These are phyloP conservation scores for Claviceps paspali DNA, from an alignment of 2,329 filamentous ascomycete genomes.

Conservation along the genomic window DNA sequence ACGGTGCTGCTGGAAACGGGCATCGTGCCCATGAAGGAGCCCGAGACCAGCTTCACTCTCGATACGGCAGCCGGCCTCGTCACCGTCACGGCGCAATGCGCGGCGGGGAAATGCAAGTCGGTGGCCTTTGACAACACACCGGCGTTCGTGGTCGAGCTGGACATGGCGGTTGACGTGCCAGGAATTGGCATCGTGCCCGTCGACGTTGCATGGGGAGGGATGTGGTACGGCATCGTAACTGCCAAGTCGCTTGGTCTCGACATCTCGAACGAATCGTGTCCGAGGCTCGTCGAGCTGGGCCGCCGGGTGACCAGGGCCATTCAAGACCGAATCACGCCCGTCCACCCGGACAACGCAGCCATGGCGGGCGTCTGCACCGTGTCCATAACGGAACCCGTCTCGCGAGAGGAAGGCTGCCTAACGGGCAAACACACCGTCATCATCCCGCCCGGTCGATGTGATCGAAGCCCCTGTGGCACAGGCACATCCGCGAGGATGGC, in stretches of 20 bases:
- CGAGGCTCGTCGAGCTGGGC: constrained; percentile 24
- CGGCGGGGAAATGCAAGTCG: constrained; percentile 25
- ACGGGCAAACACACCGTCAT: constrained; percentile 24
- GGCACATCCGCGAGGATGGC: constrained; percentile 28
- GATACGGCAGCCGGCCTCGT: constrained; percentile 31
- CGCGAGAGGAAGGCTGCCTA: constrained; percentile 11
- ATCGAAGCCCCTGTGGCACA: constrained; percentile 30
- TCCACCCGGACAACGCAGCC: constrained; percentile 26
- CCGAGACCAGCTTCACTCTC: constrained; percentile 22
- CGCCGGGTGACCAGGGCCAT: constrained; percentile 26
- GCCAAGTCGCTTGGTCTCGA: constrained; percentile 19
- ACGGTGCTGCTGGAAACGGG: constrained; percentile 32
- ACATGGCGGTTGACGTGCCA: constrained; percentile 23
- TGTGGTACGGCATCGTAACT: constrained; percentile 28
- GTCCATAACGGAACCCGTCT: constrained; percentile 22
- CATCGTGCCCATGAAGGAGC: constrained; percentile 29
- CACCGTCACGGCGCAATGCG: constrained; percentile 23
- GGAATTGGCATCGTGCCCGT: constrained; percentile 23
- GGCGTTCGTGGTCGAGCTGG: constrained; percentile 24
- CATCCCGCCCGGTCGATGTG: constrained; percentile 28
- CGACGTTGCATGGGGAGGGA: constrained; percentile 31
- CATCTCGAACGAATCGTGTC: constrained; percentile 17
- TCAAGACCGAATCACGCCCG: constrained; percentile 17
- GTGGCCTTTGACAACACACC: constrained; percentile 31
- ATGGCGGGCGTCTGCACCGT: constrained; percentile 24